phyloP scores from a whole-genome alignment of 2,329 filamentous ascomycete species.

The Fusarium sambucinum region DNA sequence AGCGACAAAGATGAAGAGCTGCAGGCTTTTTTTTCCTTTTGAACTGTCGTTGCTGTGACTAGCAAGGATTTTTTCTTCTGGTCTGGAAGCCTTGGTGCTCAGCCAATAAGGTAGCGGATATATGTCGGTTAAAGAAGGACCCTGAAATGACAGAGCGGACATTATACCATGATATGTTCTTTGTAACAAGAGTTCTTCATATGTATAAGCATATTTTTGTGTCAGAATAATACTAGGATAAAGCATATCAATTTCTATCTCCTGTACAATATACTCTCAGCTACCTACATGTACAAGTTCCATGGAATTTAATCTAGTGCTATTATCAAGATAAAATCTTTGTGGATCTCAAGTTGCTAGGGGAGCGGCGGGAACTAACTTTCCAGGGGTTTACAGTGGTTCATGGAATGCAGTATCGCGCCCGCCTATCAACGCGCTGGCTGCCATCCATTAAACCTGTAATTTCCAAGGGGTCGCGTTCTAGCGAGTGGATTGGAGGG shows the following conservation, averaged over 20 bases:
- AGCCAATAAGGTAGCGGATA: conserved; percentile 26
- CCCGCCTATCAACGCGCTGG: conserved; percentile 32
- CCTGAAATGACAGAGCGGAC: neutral
- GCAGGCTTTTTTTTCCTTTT: conserved; percentile 15
- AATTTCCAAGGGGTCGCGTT: conserved; percentile 31
- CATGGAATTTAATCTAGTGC: neutral
- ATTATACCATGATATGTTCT: neutral
- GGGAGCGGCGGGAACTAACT: conserved; percentile 38
- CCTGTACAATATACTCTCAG: neutral
- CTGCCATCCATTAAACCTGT: conserved; percentile 10
- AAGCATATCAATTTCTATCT: neutral
- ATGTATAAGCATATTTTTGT: neutral
- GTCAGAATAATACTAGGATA: neutral
- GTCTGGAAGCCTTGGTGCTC: conserved; percentile 23
- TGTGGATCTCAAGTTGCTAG: conserved; percentile 41
- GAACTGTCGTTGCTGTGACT: conserved; percentile 16
- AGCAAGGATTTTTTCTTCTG: conserved; percentile 37
- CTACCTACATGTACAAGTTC: neutral
- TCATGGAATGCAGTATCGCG: conserved; percentile 27
- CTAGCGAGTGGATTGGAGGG: conserved; percentile 1
- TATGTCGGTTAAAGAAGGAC: conserved; percentile 33
- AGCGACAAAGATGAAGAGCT: conserved; percentile 2
- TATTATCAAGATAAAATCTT: neutral
- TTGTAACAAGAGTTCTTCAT: neutral
- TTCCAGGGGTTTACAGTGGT: conserved; percentile 21